phyloP scores from a whole-genome alignment of 2,329 filamentous ascomycete species.

The Paracamarosporium sp. region DNA sequence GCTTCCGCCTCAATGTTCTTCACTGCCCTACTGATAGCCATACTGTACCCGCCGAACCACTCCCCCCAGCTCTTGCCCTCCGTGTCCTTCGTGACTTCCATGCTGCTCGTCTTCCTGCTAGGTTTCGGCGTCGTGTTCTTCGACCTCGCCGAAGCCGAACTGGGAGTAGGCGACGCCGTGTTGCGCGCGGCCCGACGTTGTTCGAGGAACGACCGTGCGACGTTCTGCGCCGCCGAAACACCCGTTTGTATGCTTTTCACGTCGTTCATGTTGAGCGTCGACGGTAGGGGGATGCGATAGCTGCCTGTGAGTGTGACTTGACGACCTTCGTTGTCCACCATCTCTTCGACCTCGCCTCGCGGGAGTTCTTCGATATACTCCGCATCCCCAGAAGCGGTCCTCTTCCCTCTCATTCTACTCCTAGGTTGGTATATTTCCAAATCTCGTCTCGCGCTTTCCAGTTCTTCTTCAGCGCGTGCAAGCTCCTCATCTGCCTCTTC shows the following conservation, averaged over 20 bases:
- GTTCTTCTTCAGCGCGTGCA: constrained; percentile 36
- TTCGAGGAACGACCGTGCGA: constrained; percentile 40
- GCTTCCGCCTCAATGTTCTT: constrained; percentile 46
- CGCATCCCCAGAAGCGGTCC: constrained; percentile 15
- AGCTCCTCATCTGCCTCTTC: constrained; percentile 43
- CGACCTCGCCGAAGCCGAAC: constrained; percentile 4
- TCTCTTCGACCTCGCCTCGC: constrained; percentile 8
- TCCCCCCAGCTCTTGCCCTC: constrained; percentile 41
- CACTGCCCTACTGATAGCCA: constrained; percentile 44
- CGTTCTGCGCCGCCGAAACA: constrained; percentile 41
- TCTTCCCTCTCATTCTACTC: constrained; percentile 6
- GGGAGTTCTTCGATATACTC: constrained; percentile 40
- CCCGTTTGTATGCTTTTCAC: constrained; percentile 43
- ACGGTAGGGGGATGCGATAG: constrained; percentile 45
- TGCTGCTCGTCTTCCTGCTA: constrained; percentile 5
- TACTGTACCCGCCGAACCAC: constrained; percentile 47
- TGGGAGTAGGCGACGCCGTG: not conserved
- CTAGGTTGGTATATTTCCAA: constrained; percentile 32
- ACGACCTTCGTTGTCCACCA: constrained; percentile 18
- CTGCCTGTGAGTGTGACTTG: constrained; percentile 43
- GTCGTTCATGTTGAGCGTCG: constrained; percentile 38
- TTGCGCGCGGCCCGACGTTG: constrained; percentile 27
- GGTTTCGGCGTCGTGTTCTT: constrained; percentile 14
- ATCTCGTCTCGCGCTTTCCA: constrained; percentile 39
- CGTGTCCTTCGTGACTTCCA: constrained; percentile 23